Base-by-base conservation (phyloP, 2,329 filamentous ascomycete genomes). In the Talaromyces sp. region DNA sequence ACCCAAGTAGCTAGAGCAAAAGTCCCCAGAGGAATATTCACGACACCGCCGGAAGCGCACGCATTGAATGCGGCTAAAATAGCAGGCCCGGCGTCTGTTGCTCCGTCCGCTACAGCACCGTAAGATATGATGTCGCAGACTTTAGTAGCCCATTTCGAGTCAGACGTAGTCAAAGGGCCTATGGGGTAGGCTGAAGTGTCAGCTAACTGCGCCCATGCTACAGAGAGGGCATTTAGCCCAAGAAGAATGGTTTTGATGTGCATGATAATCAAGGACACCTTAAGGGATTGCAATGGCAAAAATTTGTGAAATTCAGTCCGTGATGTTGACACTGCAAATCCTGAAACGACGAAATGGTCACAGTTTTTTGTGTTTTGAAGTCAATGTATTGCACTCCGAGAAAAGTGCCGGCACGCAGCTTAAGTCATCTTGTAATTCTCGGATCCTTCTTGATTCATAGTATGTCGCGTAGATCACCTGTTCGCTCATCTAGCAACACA, bases 91-190 rank as follows among this genome's bases (percentile, higher is more conserved):
- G 58, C 32, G 72, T 83, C 81, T 3, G 78, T 79, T 17, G 72
- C 69, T 43, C 79, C 78, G 63, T 80, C 77, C 1, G 80, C 78
- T n/a, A 73, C 74, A 31, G 75, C 81, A 11, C 81, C 81, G 64
- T 82, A 81, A 57, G 77, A 67, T 57, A 79, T 72, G 57, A 84
- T 80, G 65, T 79, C 79, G 71, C 81, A 84, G 3, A 71, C 62
- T 17, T 66, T 65, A 2, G 31, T 61, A 3, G 58, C 60, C 63
- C 64, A 64, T 59, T 66, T 66, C 2, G 17, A 11, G 11, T 24
- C 27, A n/a, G 38, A 41, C 51, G 58, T 54, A 29, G 58, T 59
- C 19, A 59, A 32, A 19, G 58, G 58, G 11, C 58, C 58, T 21
- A 59, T 56, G n/a, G 58, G 58, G 27, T 59, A 59, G 14, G 12